Conservation (phyloP, 1,284 basidiomycete genomes). For the Mycena citricolor region DNA sequence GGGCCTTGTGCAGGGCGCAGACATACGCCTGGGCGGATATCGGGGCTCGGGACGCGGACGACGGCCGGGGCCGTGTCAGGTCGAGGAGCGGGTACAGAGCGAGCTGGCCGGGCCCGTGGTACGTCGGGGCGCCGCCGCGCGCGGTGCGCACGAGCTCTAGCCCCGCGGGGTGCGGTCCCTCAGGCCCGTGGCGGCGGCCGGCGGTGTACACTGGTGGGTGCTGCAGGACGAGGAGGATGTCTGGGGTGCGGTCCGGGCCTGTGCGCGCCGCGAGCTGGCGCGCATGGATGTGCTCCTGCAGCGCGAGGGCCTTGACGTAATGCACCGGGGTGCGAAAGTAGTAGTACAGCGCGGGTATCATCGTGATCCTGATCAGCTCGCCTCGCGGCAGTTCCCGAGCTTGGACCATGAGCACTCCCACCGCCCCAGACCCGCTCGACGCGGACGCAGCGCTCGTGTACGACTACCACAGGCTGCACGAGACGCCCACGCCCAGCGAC, state of each 20-base stretch:
- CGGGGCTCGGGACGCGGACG: no score
- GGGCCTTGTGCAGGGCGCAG: conserved; percentile 61
- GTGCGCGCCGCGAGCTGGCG: conserved; percentile 55
- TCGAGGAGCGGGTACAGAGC: conserved; percentile 94
- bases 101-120: conserved; percentile 95
- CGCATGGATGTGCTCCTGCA: conserved; percentile 72
- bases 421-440: no score
- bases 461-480: conserved; percentile 16
- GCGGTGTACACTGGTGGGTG: conserved; percentile 94
- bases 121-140: conserved; percentile 91
- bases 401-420: no score
- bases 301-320: conserved; percentile 62
- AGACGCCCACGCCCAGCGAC: neutral
- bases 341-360: conserved; percentile 71
- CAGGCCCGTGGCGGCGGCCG: conserved; percentile 77
- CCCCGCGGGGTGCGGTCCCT: conserved; percentile 69
- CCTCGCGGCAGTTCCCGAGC: no score
- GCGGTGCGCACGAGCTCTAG: conserved; percentile 85
- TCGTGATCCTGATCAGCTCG: no score
- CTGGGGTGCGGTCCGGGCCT: conserved; percentile 44
- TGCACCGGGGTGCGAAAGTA: conserved; percentile 71
- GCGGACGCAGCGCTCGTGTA: conserved; percentile 12
- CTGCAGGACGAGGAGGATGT: conserved; percentile 71
- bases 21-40: conserved; percentile 73
- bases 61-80: conserved; percentile 58